Evolutionary conservation across 1,284 basidiomycete species (phyloP), one percentile per base, ranked within the genome.

Genomic region (Ganoderma lingzhi): DNA sequence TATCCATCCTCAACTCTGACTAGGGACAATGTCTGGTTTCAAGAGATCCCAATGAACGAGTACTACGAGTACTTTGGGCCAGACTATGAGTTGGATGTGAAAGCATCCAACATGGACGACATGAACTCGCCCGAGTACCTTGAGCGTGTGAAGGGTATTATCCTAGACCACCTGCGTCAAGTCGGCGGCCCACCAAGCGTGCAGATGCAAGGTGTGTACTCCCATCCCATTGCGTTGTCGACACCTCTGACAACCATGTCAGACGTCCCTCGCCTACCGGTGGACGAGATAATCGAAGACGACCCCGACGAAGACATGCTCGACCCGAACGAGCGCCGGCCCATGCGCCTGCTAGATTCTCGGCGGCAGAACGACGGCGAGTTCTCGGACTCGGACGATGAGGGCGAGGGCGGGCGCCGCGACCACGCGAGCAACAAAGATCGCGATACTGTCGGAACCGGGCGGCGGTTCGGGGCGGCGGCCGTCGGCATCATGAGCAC

Each of bases 11-110:
- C 48, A n/a, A 39, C 35, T 23, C 23, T 19, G 19, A 19, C 19
- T 37, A 17, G 51, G 55, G 23, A 9, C 6, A 15, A 62, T 14
- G 39, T 9, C 8, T n/a, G 17, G 30, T 39, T 39, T 10, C 1
- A 78, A 96, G 96, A 95, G 76, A 97, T 98, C 65, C 96, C 96
- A 0, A 93, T 96, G 73, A 98, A 98, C 78, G 97, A 98, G 81
- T 98, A 99, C 82, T 99, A 98, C 80, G 97, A 99, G 80, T 99
- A 99, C 82, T 99, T 99, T 80, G 98, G 98, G 0, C 98, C 98
- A 0, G 96, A 98, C 77, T 98, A 99, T 78, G 91, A 96, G 76
- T 87, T 99, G n/a, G 96, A 99, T 78, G 98, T 99, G 35, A 94
- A 94, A 73, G 86, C 96, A 5, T 97, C 96, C 41, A 99, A 99